Percentiles rank a stretch among this genome's conserved stretches.
These are phyloP conservation scores for Silene conica DNA, from an alignment of 148 eudicot genomes.

Conservation along the genomic window DNA sequence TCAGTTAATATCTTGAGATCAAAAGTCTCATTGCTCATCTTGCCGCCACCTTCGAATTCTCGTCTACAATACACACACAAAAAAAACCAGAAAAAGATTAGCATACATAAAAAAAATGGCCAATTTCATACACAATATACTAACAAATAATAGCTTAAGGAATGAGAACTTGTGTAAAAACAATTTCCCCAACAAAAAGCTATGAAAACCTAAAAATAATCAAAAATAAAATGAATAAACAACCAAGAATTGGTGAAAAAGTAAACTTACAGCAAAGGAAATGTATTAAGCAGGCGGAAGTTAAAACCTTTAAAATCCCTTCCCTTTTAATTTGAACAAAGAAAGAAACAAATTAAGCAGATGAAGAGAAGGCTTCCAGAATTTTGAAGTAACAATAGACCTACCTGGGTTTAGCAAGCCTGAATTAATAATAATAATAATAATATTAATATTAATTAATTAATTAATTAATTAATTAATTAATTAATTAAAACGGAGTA, in stretches of 20 bases:
- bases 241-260: background rate
- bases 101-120: background rate
- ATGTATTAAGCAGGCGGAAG: background rate
- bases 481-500: too few species aligned
- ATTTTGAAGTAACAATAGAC: too few species aligned
- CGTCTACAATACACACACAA: background rate
- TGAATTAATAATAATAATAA: too few species aligned
- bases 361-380: too few species aligned
- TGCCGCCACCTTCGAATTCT: slow-evolving; percentile 32
- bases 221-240: background rate
- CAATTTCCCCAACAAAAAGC: too few species aligned
- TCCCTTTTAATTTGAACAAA: too few species aligned
- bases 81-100: background rate
- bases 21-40: slow-evolving; percentile 69
- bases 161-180: background rate
- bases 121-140: background rate
- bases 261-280: slow-evolving; percentile 6
- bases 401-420: too few species aligned
- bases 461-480: too few species aligned
- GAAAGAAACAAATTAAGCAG: too few species aligned
- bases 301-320: background rate
- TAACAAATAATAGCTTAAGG: background rate
- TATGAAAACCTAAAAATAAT: background rate
- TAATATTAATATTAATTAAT: too few species aligned
- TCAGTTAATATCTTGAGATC: slow-evolving; percentile 61